phyloP scores from a whole-genome alignment of 352 stramenopile species.

The Phytophthora capsici region DNA sequence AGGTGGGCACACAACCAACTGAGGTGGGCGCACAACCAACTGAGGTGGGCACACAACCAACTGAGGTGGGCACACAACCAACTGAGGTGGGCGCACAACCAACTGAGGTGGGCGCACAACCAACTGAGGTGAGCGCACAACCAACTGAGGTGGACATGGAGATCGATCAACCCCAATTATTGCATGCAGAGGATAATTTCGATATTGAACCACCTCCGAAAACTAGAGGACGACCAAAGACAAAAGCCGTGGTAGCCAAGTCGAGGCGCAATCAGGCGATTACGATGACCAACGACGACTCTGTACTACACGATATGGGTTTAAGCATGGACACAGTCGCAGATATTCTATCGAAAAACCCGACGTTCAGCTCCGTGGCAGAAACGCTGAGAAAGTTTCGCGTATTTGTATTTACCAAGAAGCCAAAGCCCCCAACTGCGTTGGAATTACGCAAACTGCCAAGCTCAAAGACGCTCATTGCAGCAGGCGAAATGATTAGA shows the following conservation, averaged over 20 bases:
- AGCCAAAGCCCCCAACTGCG: slow-evolving; percentile 2
- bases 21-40: too few relatives aligned
- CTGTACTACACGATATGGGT: neutral
- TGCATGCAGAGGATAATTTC: neutral
- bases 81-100: too few relatives aligned
- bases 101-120: too few relatives aligned
- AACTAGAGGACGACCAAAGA: slow-evolving; percentile 1
- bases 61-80: too few relatives aligned
- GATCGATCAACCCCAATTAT: neutral
- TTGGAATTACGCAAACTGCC: slow-evolving; percentile 2
- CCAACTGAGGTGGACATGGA: neutral
- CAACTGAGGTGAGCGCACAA: too few relatives aligned
- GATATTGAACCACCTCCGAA: slow-evolving; percentile 5
- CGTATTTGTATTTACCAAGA: neutral
- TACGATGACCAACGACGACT: slow-evolving; percentile 9
- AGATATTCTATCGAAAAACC: neutral
- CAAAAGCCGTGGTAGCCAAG: slow-evolving; percentile 12
- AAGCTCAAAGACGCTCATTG: neutral
- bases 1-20: too few relatives aligned
- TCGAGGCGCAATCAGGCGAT: slow-evolving; percentile 11
- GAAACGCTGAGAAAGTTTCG: slow-evolving; percentile 9
- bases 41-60: too few relatives aligned
- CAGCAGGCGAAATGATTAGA: neutral
- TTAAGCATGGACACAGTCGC: slow-evolving; percentile 4
- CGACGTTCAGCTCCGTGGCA: neutral